Percentiles rank a stretch among this genome's conserved stretches.
Evolutionary conservation across 805 yeast genomes (phyloP).

Genomic region (Candida oleophila): DNA sequence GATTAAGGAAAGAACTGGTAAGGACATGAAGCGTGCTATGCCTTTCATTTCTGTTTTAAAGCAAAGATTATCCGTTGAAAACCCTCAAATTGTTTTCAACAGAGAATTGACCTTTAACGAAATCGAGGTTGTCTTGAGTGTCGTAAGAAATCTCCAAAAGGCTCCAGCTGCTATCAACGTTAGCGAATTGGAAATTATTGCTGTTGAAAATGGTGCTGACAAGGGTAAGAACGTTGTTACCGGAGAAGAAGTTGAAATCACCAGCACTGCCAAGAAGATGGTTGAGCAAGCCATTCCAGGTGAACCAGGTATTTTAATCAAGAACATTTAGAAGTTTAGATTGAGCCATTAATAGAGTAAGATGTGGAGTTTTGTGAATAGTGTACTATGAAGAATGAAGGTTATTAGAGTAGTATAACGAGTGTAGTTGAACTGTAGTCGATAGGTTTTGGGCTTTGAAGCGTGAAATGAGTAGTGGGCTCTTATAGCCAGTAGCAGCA

Average conservation of each 20-base stretch:
- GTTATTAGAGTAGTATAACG: too few relatives aligned
- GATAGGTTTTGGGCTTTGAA: too few relatives aligned
- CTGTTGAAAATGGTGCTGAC: conserved; percentile 61
- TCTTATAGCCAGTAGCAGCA: too few relatives aligned
- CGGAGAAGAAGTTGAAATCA: conserved; percentile 65
- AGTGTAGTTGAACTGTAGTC: too few relatives aligned
- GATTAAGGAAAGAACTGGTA: conserved; percentile 66
- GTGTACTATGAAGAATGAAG: not conserved
- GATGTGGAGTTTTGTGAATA: not conserved
- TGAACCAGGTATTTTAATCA: conserved; percentile 79
- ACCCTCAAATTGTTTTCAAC: conserved; percentile 80
- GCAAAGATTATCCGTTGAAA: conserved; percentile 69
- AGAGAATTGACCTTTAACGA: conserved; percentile 86
- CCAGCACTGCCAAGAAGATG: conserved; percentile 59
- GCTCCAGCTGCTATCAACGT: conserved; percentile 60
- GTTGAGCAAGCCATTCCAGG: conserved; percentile 90
- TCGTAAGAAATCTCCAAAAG: conserved; percentile 55
- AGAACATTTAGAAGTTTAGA: conserved; percentile 47
- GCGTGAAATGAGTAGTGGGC: too few relatives aligned
- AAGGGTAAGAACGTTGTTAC: conserved; percentile 65
- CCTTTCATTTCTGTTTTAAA: conserved; percentile 89
- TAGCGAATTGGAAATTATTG: conserved; percentile 56
- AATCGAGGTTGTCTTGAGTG: conserved; percentile 57
- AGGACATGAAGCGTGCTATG: conserved; percentile 97
- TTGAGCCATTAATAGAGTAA: not conserved